Evolutionary conservation across 2,329 filamentous ascomycete species (phyloP).

Genomic region (Fusarium coffeatum): DNA sequence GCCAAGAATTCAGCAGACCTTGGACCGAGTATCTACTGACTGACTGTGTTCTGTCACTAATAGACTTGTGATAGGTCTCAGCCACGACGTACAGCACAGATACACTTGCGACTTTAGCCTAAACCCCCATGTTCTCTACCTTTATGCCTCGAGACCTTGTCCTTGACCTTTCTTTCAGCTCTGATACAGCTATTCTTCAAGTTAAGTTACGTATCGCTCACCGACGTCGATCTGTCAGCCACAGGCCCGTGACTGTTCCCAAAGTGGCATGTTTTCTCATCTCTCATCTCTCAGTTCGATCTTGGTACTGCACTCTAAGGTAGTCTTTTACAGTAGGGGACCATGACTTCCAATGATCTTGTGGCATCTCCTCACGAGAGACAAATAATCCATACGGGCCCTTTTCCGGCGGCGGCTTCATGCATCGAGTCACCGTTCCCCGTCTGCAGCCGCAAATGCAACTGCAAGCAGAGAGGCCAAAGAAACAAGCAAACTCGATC

Average conservation of each 20-base stretch:
- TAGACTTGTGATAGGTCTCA: constrained; percentile 43
- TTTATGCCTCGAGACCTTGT: constrained; percentile 7
- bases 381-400: constrained; percentile 22
- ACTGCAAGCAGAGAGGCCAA: not conserved
- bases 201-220: constrained; percentile 8
- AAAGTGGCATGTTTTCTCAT: constrained; percentile 31
- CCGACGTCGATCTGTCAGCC: constrained; percentile 37
- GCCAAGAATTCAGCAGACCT: constrained; percentile 9
- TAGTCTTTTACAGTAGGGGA: not conserved
- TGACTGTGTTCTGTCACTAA: constrained; percentile 11
- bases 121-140: constrained; percentile 1
- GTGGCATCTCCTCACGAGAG: constrained; percentile 12
- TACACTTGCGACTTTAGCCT: constrained; percentile 18
- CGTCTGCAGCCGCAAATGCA: constrained; percentile 10
- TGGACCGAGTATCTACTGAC: not conserved
- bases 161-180: constrained; percentile 2
- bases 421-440: constrained; percentile 30
- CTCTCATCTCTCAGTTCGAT: constrained; percentile 26
- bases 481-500: constrained; percentile 29
- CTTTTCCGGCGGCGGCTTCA: constrained; percentile 34
- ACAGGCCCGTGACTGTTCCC: constrained; percentile 42
- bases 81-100: constrained; percentile 27
- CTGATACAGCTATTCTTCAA: not conserved
- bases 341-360: constrained; percentile 27
- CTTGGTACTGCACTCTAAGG: not conserved